Conservation (phyloP, 106 monocot genomes). For the Hemerocallis citrina region DNA sequence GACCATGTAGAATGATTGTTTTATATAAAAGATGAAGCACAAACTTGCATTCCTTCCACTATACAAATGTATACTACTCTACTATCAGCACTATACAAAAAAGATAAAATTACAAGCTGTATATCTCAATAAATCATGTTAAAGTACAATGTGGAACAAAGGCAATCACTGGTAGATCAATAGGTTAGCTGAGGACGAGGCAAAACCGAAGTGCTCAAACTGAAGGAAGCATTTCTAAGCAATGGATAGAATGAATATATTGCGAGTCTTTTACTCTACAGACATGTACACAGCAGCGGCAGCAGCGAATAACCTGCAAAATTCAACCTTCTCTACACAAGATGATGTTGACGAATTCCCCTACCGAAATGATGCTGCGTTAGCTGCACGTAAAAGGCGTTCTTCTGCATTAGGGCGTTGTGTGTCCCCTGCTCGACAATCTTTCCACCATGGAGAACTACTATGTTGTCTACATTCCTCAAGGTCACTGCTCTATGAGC, state of each 20-base stretch:
- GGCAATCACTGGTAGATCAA: not conserved
- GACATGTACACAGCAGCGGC: too few species aligned
- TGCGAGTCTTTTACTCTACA: too few species aligned
- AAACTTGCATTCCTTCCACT: too few species aligned
- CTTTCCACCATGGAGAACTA: conserved; percentile 82
- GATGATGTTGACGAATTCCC: conserved; percentile 66
- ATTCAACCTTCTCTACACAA: conserved; percentile 21
- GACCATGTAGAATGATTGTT: too few species aligned
- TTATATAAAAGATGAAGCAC: too few species aligned
- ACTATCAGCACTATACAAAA: not conserved
- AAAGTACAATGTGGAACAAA: not conserved
- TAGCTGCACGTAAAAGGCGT: conserved; percentile 79
- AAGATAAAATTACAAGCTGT: not conserved
- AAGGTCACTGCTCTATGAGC: conserved; percentile 88
- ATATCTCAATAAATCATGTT: not conserved
- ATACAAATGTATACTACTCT: not conserved
- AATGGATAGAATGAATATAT: too few species aligned
- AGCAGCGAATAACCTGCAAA: too few species aligned
- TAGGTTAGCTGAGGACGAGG: not conserved
- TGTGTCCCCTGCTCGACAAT: conserved; percentile 91
- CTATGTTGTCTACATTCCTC: conserved; percentile 93
- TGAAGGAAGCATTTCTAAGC: not conserved
- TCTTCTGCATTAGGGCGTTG: conserved; percentile 70
- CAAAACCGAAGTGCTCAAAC: not conserved
- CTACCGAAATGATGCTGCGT: conserved; percentile 96